These are phyloP conservation scores for Brassica nigra DNA, from an alignment of 345 rosid genomes.

Conservation along the genomic window DNA sequence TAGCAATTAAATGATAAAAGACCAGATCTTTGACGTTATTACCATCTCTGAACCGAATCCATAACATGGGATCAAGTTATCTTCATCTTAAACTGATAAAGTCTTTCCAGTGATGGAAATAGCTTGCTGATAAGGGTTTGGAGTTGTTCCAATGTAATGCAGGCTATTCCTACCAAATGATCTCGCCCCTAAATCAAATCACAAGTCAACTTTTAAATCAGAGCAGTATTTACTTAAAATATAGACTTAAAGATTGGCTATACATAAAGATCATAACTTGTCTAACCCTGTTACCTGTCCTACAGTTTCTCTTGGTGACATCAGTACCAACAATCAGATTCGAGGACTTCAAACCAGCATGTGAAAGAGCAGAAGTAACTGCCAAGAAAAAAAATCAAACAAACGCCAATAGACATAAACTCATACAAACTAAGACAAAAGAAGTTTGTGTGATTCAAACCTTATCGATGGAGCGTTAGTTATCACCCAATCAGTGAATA, in stretches of 20 bases:
- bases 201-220: not conserved
- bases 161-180: constrained; percentile 70
- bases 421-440: too few relatives aligned
- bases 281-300: constrained; percentile 92
- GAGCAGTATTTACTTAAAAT: not conserved
- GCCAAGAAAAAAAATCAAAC: constrained; percentile 1
- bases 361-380: constrained; percentile 73
- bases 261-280: not conserved
- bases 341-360: constrained; percentile 89
- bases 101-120: constrained; percentile 26
- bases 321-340: constrained; percentile 94
- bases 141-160: constrained; percentile 62
- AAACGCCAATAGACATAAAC: too few relatives aligned
- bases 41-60: constrained; percentile 70
- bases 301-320: constrained; percentile 93
- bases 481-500: too few relatives aligned
- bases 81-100: constrained; percentile 43
- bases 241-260: constrained; percentile 1
- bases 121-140: constrained; percentile 87
- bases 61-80: constrained; percentile 79
- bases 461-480: too few relatives aligned
- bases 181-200: constrained; percentile 55
- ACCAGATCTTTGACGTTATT: not conserved
- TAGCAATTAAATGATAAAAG: not conserved
- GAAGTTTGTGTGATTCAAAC: too few relatives aligned